These are phyloP conservation scores for Cercospora sp. DNA, from an alignment of 2,329 filamentous ascomycete genomes.

Conservation along the genomic window DNA sequence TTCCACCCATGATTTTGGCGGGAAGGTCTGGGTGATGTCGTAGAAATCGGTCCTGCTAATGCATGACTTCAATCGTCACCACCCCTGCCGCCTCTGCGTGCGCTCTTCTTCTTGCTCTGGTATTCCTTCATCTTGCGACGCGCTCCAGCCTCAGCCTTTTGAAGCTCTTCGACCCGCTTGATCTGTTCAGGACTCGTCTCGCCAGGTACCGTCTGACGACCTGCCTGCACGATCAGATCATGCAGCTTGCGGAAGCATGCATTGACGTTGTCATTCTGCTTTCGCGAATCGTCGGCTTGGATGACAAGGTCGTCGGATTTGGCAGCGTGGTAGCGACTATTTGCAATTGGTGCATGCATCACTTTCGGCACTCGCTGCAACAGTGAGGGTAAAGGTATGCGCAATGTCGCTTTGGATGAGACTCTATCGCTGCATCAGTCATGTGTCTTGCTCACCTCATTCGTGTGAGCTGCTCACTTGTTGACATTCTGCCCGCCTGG, in stretches of 20 bases:
- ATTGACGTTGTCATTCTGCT: constrained; percentile 61
- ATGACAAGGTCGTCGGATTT: constrained; percentile 58
- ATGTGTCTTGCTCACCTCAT: not conserved
- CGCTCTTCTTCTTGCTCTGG: constrained; percentile 62
- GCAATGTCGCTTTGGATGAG: constrained; percentile 66
- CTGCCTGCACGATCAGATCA: constrained; percentile 55
- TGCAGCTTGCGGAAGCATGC: constrained; percentile 60
- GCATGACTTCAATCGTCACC: constrained; percentile 32
- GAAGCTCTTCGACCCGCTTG: constrained; percentile 56
- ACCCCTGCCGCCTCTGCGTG: constrained; percentile 45
- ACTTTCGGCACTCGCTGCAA: constrained; percentile 56
- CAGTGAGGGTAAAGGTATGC: constrained; percentile 54
- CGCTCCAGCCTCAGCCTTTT: constrained; percentile 59
- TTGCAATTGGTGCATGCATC: constrained; percentile 54
- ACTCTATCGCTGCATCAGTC: constrained; percentile 49
- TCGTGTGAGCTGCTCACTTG: constrained; percentile 51
- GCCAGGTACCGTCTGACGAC: constrained; percentile 55
- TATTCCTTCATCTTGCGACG: constrained; percentile 60
- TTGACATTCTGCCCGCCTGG: constrained; percentile 70
- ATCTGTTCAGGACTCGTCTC: constrained; percentile 60
- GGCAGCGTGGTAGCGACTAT: constrained; percentile 57
- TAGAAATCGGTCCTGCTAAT: not conserved
- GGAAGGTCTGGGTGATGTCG: not conserved
- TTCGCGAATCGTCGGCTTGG: constrained; percentile 63
- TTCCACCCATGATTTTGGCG: too few relatives aligned